These are phyloP conservation scores for Juncus effusus DNA, from an alignment of 176 grass and related monocot genomes.

Conservation along the genomic window DNA sequence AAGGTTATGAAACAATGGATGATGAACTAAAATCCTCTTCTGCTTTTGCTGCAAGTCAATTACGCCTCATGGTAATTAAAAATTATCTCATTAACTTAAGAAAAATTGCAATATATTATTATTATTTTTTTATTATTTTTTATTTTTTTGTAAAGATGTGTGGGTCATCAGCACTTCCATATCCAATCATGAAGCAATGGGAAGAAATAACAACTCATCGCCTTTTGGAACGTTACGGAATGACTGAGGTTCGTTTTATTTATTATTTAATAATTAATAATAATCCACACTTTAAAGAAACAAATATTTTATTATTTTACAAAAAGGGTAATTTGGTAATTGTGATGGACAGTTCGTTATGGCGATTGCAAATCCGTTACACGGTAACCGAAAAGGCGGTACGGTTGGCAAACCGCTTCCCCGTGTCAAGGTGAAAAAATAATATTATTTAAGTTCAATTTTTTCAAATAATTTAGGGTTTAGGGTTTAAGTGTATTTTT, in stretches of 20 bases:
- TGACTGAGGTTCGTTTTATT: constrained; percentile 77
- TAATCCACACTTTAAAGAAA: not conserved
- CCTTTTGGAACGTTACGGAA: constrained; percentile 94
- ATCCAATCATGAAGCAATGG: constrained; percentile 87
- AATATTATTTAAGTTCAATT: constrained; percentile 2
- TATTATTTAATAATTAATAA: not conserved
- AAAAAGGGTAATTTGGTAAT: not conserved
- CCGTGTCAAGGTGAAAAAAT: constrained; percentile 59
- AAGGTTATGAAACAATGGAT: constrained; percentile 88
- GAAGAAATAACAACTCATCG: constrained; percentile 78
- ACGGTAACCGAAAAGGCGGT: constrained; percentile 67
- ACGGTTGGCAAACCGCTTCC: constrained; percentile 93
- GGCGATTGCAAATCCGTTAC: constrained; percentile 87
- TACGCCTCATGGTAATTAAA: constrained; percentile 80
- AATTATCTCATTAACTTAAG: not conserved
- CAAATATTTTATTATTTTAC: constrained; percentile 15
- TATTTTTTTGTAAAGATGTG: constrained; percentile 66
- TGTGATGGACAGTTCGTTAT: constrained; percentile 77
- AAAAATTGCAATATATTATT: too few species aligned
- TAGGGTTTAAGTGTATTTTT: too few species aligned
- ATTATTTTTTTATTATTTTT: too few species aligned
- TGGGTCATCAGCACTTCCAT: constrained; percentile 95
- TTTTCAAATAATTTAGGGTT: not conserved
- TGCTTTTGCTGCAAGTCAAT: constrained; percentile 71
- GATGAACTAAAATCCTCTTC: constrained; percentile 54